These are phyloP conservation scores for Nepenthes gracilis DNA, from an alignment of 148 eudicot genomes.

Conservation along the genomic window DNA sequence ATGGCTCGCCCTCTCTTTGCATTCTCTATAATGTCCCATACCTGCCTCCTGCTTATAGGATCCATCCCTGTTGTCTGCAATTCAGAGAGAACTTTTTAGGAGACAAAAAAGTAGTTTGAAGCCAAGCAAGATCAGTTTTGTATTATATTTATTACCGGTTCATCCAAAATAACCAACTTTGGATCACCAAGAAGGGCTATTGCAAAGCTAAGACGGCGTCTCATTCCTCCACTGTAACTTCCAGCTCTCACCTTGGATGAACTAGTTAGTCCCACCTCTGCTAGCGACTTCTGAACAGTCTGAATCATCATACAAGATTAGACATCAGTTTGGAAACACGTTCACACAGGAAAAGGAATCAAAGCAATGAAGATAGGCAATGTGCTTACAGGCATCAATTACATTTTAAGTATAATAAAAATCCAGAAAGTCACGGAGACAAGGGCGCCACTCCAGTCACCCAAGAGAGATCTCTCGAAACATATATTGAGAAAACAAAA, in stretches of 20 bases:
- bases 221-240: slow-evolving; percentile 95
- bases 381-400: too few relatives aligned
- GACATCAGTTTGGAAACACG: too few relatives aligned
- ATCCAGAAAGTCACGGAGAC: too few relatives aligned
- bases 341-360: too few relatives aligned
- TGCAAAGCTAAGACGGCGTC: slow-evolving; percentile 95
- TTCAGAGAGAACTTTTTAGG: background rate
- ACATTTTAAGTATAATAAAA: too few relatives aligned
- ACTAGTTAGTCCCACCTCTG: slow-evolving; percentile 57
- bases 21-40: slow-evolving; percentile 88
- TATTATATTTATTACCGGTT: slow-evolving; percentile 42
- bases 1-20: slow-evolving; percentile 81
- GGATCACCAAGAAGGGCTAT: slow-evolving; percentile 85
- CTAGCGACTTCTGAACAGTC: slow-evolving; percentile 51
- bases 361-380: too few relatives aligned
- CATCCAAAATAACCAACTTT: slow-evolving; percentile 75
- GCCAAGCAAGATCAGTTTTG: background rate
- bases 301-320: slow-evolving; percentile 7
- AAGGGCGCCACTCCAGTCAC: too few relatives aligned
- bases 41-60: slow-evolving; percentile 82
- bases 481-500: too few relatives aligned
- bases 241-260: slow-evolving; percentile 58
- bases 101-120: too few relatives aligned
- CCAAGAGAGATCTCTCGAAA: too few relatives aligned
- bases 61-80: slow-evolving; percentile 94